phyloP scores from a whole-genome alignment of 1,284 basidiomycete genomes.

The Sutorius eximius region DNA sequence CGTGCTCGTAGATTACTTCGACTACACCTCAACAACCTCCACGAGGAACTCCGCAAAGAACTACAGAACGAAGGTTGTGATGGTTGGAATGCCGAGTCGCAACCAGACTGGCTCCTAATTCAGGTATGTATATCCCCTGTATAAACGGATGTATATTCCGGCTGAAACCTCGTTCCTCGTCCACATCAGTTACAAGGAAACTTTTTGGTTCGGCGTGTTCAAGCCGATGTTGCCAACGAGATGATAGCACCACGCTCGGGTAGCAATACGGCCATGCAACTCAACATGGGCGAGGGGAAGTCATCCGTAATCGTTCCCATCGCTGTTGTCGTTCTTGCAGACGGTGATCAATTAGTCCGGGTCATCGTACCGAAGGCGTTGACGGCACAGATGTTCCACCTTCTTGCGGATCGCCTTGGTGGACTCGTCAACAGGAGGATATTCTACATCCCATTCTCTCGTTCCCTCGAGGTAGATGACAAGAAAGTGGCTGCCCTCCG shows the following conservation, averaged over 20 bases:
- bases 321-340: constrained; percentile 40
- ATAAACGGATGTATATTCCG: too few species aligned
- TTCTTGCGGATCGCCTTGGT: constrained; percentile 44
- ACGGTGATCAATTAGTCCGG: constrained; percentile 43
- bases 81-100: background rate
- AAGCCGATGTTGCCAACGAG: constrained; percentile 41
- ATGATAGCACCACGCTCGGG: constrained; percentile 44
- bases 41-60: background rate
- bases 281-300: constrained; percentile 62
- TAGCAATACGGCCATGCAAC: constrained; percentile 42
- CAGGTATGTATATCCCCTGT: constrained; percentile 32
- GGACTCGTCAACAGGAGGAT: constrained; percentile 46
- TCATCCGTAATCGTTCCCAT: constrained; percentile 55
- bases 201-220: constrained; percentile 42
- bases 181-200: constrained; percentile 42
- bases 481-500: constrained; percentile 11
- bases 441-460: constrained; percentile 49
- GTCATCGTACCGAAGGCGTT: constrained; percentile 50
- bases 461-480: background rate
- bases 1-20: background rate
- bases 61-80: background rate
- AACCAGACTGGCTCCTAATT: constrained; percentile 45
- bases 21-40: background rate
- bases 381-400: constrained; percentile 46
- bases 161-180: too few species aligned